These are phyloP conservation scores for Apocynum venetum DNA, from an alignment of 257 asterid genomes.

Conservation along the genomic window DNA sequence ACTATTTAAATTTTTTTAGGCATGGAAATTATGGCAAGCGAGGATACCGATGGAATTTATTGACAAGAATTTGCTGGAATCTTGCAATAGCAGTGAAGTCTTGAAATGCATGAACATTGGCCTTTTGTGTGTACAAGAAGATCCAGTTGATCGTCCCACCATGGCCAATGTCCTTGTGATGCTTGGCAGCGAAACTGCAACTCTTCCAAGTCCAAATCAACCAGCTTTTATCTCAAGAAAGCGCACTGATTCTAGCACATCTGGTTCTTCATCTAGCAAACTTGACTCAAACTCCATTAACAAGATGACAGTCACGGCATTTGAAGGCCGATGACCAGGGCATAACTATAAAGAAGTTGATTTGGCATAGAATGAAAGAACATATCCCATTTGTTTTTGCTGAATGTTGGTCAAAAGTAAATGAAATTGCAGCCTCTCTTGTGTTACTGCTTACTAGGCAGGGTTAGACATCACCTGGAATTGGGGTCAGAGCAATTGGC, in stretches of 20 bases:
- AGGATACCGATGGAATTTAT: slow-evolving; percentile 14
- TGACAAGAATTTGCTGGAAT: slow-evolving; percentile 11
- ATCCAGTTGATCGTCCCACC: slow-evolving; percentile 28
- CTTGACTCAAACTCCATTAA: not conserved
- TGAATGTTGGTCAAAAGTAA: too few species aligned
- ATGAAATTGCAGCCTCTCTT: too few species aligned
- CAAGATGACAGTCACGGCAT: not conserved
- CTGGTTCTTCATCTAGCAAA: not conserved
- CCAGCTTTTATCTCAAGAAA: slow-evolving; percentile 19
- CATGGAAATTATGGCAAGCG: slow-evolving; percentile 36
- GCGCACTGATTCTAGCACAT: not conserved
- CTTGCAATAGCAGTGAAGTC: slow-evolving; percentile 13
- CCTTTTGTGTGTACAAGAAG: slow-evolving; percentile 31
- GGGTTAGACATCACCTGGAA: too few species aligned
- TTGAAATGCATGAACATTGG: slow-evolving; percentile 28
- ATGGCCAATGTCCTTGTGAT: slow-evolving; percentile 25
- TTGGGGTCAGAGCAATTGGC: too few species aligned
- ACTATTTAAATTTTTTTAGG: slow-evolving; percentile 7
- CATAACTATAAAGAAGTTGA: not conserved
- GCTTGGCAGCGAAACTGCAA: slow-evolving; percentile 19
- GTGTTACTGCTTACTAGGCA: too few species aligned
- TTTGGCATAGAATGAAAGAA: not conserved
- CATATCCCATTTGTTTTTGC: not conserved
- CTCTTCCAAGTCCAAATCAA: slow-evolving; percentile 24
- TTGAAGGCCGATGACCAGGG: not conserved